Percentiles rank a stretch among this genome's conserved stretches.
These are phyloP conservation scores for Termitomyces sp. DNA, from an alignment of 768 basidiomycete species.

Conservation along the genomic window DNA sequence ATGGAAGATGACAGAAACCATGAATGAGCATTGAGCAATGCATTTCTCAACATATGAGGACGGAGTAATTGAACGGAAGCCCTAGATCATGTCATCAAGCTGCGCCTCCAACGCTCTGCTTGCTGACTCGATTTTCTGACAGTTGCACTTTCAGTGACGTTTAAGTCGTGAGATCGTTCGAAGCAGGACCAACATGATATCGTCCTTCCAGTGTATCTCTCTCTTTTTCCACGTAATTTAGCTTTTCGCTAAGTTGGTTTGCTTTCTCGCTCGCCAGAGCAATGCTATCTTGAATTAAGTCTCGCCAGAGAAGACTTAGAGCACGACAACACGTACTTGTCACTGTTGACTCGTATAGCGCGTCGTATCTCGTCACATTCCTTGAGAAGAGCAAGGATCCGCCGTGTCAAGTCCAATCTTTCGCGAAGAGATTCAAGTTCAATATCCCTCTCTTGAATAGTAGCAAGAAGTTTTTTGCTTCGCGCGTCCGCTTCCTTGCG, in stretches of 20 bases:
- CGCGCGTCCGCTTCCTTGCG: constrained; percentile 22
- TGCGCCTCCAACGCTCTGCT: constrained; percentile 19
- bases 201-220: constrained; percentile 11
- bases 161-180: neutral
- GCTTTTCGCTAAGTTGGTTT: constrained; percentile 13
- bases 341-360: constrained; percentile 1
- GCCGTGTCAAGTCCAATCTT: constrained; percentile 6
- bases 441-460: constrained; percentile 18
- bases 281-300: neutral
- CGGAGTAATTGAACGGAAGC: neutral
- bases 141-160: constrained; percentile 11
- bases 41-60: neutral
- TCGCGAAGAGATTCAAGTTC: constrained; percentile 16
- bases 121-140: constrained; percentile 13
- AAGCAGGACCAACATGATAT: constrained; percentile 13
- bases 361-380: constrained; percentile 7
- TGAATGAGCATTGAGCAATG: neutral
- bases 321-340: constrained; percentile 5
- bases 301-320: neutral
- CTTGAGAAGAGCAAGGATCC: constrained; percentile 6
- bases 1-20: neutral
- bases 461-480: constrained; percentile 11
- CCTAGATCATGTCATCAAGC: constrained; percentile 13
- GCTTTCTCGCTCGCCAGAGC: constrained; percentile 10
- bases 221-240: constrained; percentile 8